Evolutionary conservation across 768 basidiomycete genomes (phyloP), one percentile per base, ranked within the genome.

Genomic region (Psilocybe cyanescens): DNA sequence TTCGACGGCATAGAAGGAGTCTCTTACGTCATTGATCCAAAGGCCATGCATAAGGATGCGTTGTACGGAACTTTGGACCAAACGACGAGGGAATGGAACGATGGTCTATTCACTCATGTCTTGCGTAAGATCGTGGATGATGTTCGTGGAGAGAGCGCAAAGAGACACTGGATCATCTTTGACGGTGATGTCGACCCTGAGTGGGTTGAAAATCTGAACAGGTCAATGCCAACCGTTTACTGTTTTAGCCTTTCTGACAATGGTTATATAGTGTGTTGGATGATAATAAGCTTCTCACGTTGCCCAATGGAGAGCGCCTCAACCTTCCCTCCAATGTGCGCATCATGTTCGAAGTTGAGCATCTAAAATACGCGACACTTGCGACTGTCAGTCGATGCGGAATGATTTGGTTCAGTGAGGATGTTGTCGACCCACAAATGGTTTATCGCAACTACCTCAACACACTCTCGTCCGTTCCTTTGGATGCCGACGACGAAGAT

Each of bases 381-480:
- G 97, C 97, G 14, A 99, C 97, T 29, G 97, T 99, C 81, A 97
- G 95, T 86, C 96, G 97, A 58, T 99, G 97, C 71, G 97, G 97
- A 73, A 99, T 99, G 97, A 97, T 99, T 68, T 99, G 97, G 97
- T 99, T 99, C 79, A 98, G 95, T 72, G 95, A 98, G 60, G 95
- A 98, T 65, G 88, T 97, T 51, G 87, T 99, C 29, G 90, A 94
- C 65, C 88, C 95, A 5, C 78, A 82, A 0, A 98, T 99, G 97
- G 86, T 97, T 16, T 97, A 92, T 74, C 87, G 85, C 55, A 85
- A 98, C 71, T 97, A 98, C 70, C 85, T 99, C 49, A 82, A 85
- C 55, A 89, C 89, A 0, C 80, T 99, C 29, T 81, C 89, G 0
- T 79, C 87, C 1, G 80, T 89, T 1, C 86, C 95, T 9, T 76